A percentile compares a stretch with the other conserved stretches of the same genome.
phyloP scores from a whole-genome alignment of 192 early-diverging fungal genomes.

The Podila epigama region DNA sequence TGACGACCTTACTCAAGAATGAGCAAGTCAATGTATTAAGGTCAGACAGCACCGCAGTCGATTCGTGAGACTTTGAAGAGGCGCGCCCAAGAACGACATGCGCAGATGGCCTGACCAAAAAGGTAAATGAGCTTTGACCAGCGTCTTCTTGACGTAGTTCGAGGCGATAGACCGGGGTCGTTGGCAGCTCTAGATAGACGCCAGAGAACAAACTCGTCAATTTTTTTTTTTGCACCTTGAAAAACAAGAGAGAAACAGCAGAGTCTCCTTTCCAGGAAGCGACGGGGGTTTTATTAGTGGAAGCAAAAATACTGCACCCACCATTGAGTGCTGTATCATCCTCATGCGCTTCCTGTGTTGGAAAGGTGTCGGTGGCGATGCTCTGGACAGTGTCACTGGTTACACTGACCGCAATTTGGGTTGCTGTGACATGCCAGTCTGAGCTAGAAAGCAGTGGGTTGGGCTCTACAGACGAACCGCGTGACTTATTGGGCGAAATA shows the following conservation, averaged over 20 bases:
- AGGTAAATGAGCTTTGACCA: neutral
- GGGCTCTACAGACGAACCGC: neutral
- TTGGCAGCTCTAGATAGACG: too few species aligned
- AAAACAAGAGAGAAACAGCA: too few species aligned
- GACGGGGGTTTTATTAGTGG: too few species aligned
- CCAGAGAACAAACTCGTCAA: too few species aligned
- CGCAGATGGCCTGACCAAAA: neutral
- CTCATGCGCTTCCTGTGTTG: too few species aligned
- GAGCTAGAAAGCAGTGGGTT: neutral
- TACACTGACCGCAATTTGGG: neutral
- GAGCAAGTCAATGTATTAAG: neutral
- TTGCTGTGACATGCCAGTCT: neutral
- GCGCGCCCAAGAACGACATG: neutral
- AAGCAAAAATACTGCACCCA: too few species aligned
- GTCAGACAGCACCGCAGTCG: neutral
- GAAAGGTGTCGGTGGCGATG: too few species aligned
- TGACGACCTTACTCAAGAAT: constrained; percentile 33
- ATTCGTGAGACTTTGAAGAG: neutral
- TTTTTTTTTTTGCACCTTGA: too few species aligned
- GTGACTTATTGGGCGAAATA: neutral
- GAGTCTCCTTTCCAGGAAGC: too few species aligned
- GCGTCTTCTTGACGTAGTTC: neutral
- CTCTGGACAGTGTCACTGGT: neutral
- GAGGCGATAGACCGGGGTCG: neutral
- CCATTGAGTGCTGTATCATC: too few species aligned